Conservation (phyloP, 2,329 filamentous ascomycete species). For the Amphichorda felina region DNA sequence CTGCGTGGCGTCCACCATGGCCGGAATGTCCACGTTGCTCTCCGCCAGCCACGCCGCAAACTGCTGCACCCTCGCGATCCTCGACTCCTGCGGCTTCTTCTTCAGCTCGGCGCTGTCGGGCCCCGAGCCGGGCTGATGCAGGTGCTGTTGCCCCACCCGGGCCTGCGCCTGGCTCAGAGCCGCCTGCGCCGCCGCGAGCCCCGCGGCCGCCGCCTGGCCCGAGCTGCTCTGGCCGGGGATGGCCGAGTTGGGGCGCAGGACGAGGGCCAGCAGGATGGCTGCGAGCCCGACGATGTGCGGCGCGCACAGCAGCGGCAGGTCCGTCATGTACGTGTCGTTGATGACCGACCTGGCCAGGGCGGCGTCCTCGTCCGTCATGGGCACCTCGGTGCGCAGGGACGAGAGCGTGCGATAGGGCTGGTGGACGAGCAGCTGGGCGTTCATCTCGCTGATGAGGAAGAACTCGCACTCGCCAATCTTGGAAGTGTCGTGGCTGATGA, state of each 20-base stretch:
- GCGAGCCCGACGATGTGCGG: conserved; percentile 86
- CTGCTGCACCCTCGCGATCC: conserved; percentile 53
- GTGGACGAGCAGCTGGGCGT: conserved; percentile 78
- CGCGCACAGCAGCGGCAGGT: conserved; percentile 73
- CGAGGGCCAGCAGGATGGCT: conserved; percentile 72
- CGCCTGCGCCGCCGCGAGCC: conserved; percentile 36
- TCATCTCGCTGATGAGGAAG: conserved; percentile 81
- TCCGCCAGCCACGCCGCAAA: conserved; percentile 74
- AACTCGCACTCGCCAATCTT: conserved; percentile 93
- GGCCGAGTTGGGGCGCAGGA: conserved; percentile 50
- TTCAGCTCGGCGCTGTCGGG: conserved; percentile 16
- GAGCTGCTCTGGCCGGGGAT: conserved; percentile 15
- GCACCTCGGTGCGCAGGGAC: conserved; percentile 57
- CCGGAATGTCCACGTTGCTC: conserved; percentile 72
- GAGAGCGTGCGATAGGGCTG: conserved; percentile 79
- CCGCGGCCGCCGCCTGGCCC: conserved; percentile 21
- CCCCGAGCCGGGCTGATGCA: background rate
- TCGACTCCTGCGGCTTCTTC: conserved; percentile 38
- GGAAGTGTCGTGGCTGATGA: conserved; percentile 63
- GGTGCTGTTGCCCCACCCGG: conserved; percentile 6
- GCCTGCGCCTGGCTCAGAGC: conserved; percentile 33
- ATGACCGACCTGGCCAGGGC: conserved; percentile 71
- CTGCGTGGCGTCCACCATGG: conserved; percentile 80
- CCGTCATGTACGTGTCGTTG: conserved; percentile 88
- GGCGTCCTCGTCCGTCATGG: conserved; percentile 65